Conservation (phyloP, 345 rosid species). For the Eucalyptus sp. region DNA sequence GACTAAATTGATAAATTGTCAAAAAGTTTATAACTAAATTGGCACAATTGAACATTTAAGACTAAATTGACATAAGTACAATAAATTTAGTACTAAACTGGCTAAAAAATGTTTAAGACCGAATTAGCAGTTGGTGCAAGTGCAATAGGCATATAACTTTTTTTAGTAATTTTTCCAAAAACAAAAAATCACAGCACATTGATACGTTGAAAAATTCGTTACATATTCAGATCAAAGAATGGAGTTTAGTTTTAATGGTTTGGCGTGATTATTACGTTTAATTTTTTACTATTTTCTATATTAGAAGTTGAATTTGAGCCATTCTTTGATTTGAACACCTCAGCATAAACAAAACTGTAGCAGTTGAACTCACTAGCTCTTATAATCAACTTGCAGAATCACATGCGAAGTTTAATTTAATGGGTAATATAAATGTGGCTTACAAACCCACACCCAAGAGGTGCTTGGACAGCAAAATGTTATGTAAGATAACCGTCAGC, state of each 20-base stretch:
- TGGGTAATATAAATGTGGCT: not conserved
- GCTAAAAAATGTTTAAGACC: too few relatives aligned
- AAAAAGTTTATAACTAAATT: too few relatives aligned
- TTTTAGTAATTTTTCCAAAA: not conserved
- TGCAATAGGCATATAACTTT: not conserved
- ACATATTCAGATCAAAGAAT: not conserved
- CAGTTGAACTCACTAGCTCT: not conserved
- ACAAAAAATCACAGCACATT: not conserved
- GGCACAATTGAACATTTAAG: rapidly evolving
- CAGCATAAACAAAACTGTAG: not conserved
- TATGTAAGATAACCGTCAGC: not conserved
- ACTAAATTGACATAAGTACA: rapidly evolving
- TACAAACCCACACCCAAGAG: not conserved
- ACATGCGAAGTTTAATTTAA: not conserved
- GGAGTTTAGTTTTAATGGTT: not conserved
- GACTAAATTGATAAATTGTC: not conserved
- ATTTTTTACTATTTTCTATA: not conserved
- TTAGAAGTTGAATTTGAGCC: not conserved
- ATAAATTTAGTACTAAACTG: too few relatives aligned
- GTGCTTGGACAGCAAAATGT: not conserved
- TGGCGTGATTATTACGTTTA: not conserved
- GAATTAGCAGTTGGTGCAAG: not conserved
- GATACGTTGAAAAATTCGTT: not conserved
- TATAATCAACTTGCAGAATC: not conserved
- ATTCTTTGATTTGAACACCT: not conserved